phyloP scores from a whole-genome alignment of 2,329 filamentous ascomycete genomes.

The Hymenotorrendiella dingleyae region DNA sequence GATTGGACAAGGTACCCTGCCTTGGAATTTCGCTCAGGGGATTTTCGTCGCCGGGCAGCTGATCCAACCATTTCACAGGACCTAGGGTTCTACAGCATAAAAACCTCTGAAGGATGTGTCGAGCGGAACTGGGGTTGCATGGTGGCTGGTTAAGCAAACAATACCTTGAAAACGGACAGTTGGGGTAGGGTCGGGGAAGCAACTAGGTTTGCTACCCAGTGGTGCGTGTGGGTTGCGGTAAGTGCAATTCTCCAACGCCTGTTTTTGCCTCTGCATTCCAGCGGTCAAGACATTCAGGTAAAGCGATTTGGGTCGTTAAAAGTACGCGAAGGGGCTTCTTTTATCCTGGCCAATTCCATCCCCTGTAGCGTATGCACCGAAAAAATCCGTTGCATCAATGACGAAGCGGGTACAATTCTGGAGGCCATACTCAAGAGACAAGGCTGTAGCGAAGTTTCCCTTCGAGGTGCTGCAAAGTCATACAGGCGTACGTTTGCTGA shows the following conservation, averaged over 20 bases:
- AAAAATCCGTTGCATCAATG: constrained; percentile 10
- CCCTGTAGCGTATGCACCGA: constrained; percentile 14
- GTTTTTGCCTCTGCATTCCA: too few relatives aligned
- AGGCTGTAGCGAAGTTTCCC: constrained; percentile 6
- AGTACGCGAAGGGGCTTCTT: too few relatives aligned
- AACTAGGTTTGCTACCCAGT: constrained; percentile 15
- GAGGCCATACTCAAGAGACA: constrained; percentile 5
- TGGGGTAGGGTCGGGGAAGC: constrained; percentile 7
- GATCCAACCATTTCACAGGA: constrained; percentile 15
- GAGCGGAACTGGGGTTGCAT: constrained; percentile 14
- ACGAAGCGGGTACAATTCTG: constrained; percentile 5
- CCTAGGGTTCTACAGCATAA: constrained; percentile 17
- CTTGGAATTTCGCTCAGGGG: constrained; percentile 18
- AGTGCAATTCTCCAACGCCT: too few relatives aligned
- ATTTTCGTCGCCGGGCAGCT: constrained; percentile 15
- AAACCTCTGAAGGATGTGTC: constrained; percentile 8
- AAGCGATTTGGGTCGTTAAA: too few relatives aligned
- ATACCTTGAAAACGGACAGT: constrained; percentile 2
- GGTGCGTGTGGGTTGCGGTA: constrained; percentile 10
- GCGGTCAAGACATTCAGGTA: too few relatives aligned
- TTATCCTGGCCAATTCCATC: too few relatives aligned
- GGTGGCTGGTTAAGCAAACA: constrained; percentile 23
- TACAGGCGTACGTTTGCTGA: constrained; percentile 19
- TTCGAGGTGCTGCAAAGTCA: constrained; percentile 8
- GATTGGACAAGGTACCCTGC: too few relatives aligned